Base-by-base conservation (phyloP, 2,329 filamentous ascomycete genomes). In the Penicillium polonicum region DNA sequence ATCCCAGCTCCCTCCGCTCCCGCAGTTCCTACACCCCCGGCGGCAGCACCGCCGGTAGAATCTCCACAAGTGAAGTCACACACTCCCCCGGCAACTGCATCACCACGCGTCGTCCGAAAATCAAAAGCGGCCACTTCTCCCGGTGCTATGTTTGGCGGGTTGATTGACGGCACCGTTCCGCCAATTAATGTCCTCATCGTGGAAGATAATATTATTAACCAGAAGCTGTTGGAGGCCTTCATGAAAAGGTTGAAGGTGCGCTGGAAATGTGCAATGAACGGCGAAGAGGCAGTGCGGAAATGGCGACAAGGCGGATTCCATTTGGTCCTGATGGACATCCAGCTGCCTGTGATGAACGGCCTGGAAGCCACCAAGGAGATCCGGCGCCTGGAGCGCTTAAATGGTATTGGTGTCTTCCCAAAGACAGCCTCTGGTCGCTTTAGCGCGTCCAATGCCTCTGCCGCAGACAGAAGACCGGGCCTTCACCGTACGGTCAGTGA, bases 161-260 rank as follows among this genome's bases (percentile, higher is more conserved):
- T 90, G 67, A 83, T 96, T 29, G 91, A 93, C 65, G 88, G 88
- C 53, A 87, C 87, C 1, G 91, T 97, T 0, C 94, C 94, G 8
- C 93, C 94, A 1, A 97, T 99, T 78, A 97, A 96, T 67, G 92
- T 97, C 8, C 82, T 99, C 43, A 96, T 99, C 60, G 94, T 99
- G 15, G 94, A 99, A 78, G 94, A 99, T 78, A 99, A 99, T 74
- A 92, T 94, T 62, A 97, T 99, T 82, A 99, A 97, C 71, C 80
- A 97, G 65, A 90, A 91, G 69, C 86, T 99, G 10, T 80, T 99
- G 36, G 93, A 97, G 71, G 92, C 92, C 1, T 96, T 99, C 70
- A 93, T 97, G 82, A 96, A 97, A 78, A 84, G 92, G 48, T 82
- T 99, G 49, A 97, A 96, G 71, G 94, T 99, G 7, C 86, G 94